Evolutionary conservation across 495 filamentous ascomycete species (phyloP).

Genomic region (Xylona heveae): DNA sequence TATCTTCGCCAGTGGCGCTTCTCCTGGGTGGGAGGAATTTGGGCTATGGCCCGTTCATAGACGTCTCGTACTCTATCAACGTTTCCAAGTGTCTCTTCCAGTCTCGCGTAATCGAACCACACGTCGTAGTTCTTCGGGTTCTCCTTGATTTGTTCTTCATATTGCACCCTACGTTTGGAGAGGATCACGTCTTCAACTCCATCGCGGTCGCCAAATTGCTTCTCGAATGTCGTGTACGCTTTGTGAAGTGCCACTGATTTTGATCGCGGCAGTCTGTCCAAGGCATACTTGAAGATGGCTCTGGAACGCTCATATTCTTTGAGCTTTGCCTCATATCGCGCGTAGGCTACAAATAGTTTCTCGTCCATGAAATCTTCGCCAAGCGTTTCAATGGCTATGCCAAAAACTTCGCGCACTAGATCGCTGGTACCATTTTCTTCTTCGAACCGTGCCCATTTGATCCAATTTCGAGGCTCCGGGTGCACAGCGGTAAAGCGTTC

Average conservation of each 20-base stretch:
- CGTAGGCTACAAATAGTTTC: slow-evolving; percentile 80
- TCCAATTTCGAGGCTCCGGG: slow-evolving; percentile 90
- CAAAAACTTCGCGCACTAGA: slow-evolving; percentile 81
- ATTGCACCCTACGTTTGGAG: slow-evolving; percentile 83
- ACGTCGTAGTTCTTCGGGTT: slow-evolving; percentile 87
- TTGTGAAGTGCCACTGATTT: slow-evolving; percentile 74
- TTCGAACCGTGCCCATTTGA: slow-evolving; percentile 96
- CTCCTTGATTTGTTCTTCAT: slow-evolving; percentile 82
- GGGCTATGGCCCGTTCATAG: slow-evolving; percentile 90
- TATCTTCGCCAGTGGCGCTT: slow-evolving; percentile 95
- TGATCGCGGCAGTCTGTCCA: slow-evolving; percentile 75
- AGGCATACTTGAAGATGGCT: slow-evolving; percentile 89
- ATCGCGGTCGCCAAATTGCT: slow-evolving; percentile 86
- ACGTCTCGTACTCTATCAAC: slow-evolving; percentile 67
- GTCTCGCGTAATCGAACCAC: slow-evolving; percentile 86
- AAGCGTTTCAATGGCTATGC: slow-evolving; percentile 67
- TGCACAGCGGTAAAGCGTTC: slow-evolving; percentile 83
- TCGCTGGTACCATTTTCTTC: slow-evolving; percentile 86
- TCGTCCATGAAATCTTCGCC: slow-evolving; percentile 97
- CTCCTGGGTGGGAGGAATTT: slow-evolving; percentile 86
- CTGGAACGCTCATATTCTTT: slow-evolving; percentile 92
- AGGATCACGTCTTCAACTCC: slow-evolving; percentile 90
- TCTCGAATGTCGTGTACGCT: slow-evolving; percentile 91
- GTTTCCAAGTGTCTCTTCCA: slow-evolving; percentile 72
- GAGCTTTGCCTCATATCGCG: slow-evolving; percentile 76